phyloP scores from a whole-genome alignment of 2,329 filamentous ascomycete genomes.

The Fusarium stilboides region DNA sequence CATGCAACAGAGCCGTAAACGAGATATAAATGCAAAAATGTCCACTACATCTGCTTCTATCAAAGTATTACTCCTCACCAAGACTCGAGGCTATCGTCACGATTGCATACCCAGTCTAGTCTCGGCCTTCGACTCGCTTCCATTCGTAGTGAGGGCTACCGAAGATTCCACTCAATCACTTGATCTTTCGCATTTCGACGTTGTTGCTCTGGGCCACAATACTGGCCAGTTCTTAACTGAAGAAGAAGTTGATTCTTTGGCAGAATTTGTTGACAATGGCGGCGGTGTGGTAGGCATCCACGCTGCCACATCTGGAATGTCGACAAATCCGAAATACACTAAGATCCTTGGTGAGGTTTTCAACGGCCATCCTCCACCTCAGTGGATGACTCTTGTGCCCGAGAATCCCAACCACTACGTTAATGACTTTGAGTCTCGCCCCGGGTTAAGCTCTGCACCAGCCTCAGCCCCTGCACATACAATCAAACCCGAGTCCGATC shows the following conservation, averaged over 20 bases:
- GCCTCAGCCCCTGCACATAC: background rate
- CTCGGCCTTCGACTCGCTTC: slow-evolving; percentile 11
- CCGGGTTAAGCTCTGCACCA: background rate
- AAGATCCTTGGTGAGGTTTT: slow-evolving; percentile 30
- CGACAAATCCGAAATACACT: background rate
- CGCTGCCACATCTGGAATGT: slow-evolving; percentile 19
- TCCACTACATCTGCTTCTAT: background rate
- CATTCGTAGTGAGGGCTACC: slow-evolving; percentile 12
- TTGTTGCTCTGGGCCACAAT: slow-evolving; percentile 27
- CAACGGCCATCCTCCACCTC: slow-evolving; percentile 19
- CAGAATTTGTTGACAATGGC: background rate
- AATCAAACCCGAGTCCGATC: rapidly evolving
- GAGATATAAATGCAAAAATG: background rate
- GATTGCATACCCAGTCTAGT: slow-evolving; percentile 23
- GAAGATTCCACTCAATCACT: slow-evolving; percentile 17
- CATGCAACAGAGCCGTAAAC: rapidly evolving
- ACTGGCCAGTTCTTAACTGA: slow-evolving; percentile 12
- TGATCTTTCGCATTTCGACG: slow-evolving; percentile 4
- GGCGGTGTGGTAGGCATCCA: slow-evolving; percentile 37
- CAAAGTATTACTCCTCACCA: slow-evolving; percentile 26
- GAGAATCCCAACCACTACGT: slow-evolving; percentile 15
- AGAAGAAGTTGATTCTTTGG: slow-evolving; percentile 3
- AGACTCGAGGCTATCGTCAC: slow-evolving; percentile 31
- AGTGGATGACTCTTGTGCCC: slow-evolving; percentile 15
- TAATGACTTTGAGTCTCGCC: background rate